Evolutionary conservation across 2,329 filamentous ascomycete species (phyloP).

Genomic region (Fusarium torulosum): DNA sequence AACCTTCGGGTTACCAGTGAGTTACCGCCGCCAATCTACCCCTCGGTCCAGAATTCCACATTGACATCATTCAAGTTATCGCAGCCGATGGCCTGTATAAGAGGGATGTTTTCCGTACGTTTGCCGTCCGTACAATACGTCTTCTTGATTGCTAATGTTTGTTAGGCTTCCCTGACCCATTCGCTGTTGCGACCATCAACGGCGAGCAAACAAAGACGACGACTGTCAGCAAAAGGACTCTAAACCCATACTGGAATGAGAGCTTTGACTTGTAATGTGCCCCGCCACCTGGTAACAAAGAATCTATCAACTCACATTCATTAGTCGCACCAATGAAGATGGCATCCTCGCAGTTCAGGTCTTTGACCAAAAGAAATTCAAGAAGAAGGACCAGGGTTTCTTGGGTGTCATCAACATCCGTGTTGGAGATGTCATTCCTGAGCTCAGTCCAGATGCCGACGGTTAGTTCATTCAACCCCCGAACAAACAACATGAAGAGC

Average conservation of each 20-base stretch:
- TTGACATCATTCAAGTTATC: slow-evolving; percentile 78
- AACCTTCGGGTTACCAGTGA: slow-evolving; percentile 95
- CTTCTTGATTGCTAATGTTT: slow-evolving; percentile 47
- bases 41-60: slow-evolving; percentile 40
- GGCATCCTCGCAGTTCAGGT: slow-evolving; percentile 98
- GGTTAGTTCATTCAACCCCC: slow-evolving; percentile 69
- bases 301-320: slow-evolving; percentile 30
- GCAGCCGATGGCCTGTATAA: slow-evolving; percentile 98
- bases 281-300: slow-evolving; percentile 24
- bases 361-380: slow-evolving; percentile 99
- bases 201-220: slow-evolving; percentile 99
- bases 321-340: slow-evolving; percentile 89
- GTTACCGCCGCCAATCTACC: slow-evolving; percentile 51
- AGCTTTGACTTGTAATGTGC: slow-evolving; percentile 92
- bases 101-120: slow-evolving; percentile 97
- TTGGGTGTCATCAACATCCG: slow-evolving; percentile 97
- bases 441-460: slow-evolving; percentile 88
- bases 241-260: slow-evolving; percentile 99
- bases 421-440: slow-evolving; percentile 88
- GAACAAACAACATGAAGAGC: slow-evolving; percentile 44
- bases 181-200: slow-evolving; percentile 95
- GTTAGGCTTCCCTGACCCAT: slow-evolving; percentile 94
- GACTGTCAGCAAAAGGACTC: slow-evolving; percentile 93
- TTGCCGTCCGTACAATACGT: not conserved
- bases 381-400: slow-evolving; percentile 99